Percentiles rank a stretch among this genome's conserved stretches.
phyloP scores from a whole-genome alignment of 495 filamentous ascomycete genomes.

The Rostrohypoxylon terebratum region DNA sequence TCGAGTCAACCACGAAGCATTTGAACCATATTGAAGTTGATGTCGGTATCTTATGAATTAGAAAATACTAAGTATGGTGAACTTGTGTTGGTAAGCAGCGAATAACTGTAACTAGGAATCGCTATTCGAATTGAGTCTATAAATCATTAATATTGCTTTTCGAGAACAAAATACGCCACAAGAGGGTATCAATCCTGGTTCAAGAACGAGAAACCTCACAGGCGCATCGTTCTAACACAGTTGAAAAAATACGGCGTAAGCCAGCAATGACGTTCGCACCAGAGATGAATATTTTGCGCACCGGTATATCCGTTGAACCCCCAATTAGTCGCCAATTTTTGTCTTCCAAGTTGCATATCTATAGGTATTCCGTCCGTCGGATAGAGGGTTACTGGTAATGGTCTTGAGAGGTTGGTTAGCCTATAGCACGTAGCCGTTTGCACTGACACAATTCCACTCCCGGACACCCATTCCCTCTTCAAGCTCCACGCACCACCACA shows the following conservation, averaged over 20 bases:
- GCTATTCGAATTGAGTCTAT: constrained; percentile 43
- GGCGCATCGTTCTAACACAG: constrained; percentile 26
- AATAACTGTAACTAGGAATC: constrained; percentile 16
- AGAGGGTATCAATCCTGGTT: constrained; percentile 44
- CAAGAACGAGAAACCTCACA: constrained; percentile 30
- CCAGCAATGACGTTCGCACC: constrained; percentile 30
- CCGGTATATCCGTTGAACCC: constrained; percentile 19
- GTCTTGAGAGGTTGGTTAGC: constrained; percentile 9
- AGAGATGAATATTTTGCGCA: constrained; percentile 23
- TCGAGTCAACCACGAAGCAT: constrained; percentile 9
- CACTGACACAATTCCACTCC: constrained; percentile 66
- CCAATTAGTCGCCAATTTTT: constrained; percentile 38
- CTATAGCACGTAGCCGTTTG: constrained; percentile 70
- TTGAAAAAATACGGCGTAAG: constrained; percentile 20
- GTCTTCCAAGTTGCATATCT: constrained; percentile 5
- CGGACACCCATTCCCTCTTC: constrained; percentile 74
- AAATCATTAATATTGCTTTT: constrained; percentile 42
- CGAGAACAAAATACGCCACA: constrained; percentile 37
- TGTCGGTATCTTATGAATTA: constrained; percentile 21
- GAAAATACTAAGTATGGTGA: not conserved
- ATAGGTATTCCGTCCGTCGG: constrained; percentile 3
- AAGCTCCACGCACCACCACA: constrained; percentile 82
- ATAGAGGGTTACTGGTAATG: constrained; percentile 1
- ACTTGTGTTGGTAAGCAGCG: constrained; percentile 7
- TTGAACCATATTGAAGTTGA: constrained; percentile 21